Evolutionary conservation across 768 basidiomycete genomes (phyloP), one percentile per base, ranked within the genome.

Genomic region (Piloderma croceum): DNA sequence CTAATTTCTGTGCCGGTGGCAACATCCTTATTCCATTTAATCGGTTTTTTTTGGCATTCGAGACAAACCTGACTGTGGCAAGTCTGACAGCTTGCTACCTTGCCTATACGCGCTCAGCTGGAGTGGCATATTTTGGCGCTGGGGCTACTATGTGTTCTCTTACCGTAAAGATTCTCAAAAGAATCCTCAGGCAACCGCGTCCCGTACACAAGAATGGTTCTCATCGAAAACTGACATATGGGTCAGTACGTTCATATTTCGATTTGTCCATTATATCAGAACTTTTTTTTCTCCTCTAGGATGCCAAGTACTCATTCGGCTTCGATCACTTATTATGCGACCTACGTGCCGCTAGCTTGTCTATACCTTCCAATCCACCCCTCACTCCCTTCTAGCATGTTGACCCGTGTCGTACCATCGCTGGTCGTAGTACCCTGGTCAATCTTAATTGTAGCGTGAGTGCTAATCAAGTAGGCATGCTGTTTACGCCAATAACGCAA

Each of bases 221-320:
- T 17, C 45, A 46, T 32, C 60, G 62, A 32, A 85, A 81, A 54
- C 63, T 64, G 38, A 66, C 77, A 3, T 90, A 83, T 54, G 87
- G 87, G 86, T 88, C 52, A 36, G 76, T 55, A 36, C 35, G 33
- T 34, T 24, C 9, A 11, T 20, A 6, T 27, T 38, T 9, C 21
- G 15, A 21, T 34, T 20, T n/a, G 13, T 44, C 32, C n/a, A 29
- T 7, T 18, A 23, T n/a, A 3, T 23, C 0, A n/a, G 24, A 32
- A 12, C 5, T n/a, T 25, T 25, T 27, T 19, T 19, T 22, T 27
- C 23, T 38, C 18, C 11, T 43, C 35, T 53, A 88, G 87, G 10
- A 89, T 90, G 87, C 87, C 87, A 5, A 85, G 82, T 46, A 89
- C 87, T 5, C 87, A 90, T 57, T 81, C 86, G 9, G 79, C 83